Evolutionary conservation across 257 asterid genomes (phyloP).

Genomic region (Salvia splendens): DNA sequence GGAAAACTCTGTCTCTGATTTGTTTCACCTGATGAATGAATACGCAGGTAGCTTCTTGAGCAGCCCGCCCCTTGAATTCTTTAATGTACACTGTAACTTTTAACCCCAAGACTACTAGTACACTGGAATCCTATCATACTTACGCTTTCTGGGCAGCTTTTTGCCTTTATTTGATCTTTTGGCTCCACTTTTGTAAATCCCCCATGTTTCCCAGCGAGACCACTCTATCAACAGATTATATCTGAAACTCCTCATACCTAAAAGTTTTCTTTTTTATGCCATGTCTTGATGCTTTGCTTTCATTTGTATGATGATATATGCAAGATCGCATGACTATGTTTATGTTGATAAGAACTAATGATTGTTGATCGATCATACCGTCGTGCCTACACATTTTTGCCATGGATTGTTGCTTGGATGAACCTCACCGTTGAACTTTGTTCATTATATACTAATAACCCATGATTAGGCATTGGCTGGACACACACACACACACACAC

Average conservation of each 20-base stretch:
- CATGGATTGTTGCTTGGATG: no score
- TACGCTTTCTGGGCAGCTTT: background rate
- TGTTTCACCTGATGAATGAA: constrained; percentile 33
- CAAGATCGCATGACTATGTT: no score
- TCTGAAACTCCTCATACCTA: background rate
- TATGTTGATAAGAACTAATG: no score
- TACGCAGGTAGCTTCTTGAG: constrained; percentile 45
- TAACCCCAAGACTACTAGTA: constrained; percentile 39
- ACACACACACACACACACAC: no score
- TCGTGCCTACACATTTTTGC: no score
- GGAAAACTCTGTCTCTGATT: background rate
- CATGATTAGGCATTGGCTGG: no score
- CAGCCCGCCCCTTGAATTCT: constrained; percentile 46
- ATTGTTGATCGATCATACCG: no score
- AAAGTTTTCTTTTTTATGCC: background rate
- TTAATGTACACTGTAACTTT: constrained; percentile 53
- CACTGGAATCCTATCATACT: constrained; percentile 6
- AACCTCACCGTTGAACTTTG: no score
- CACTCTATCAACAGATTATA: background rate
- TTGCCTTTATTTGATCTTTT: background rate
- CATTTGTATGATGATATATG: background rate
- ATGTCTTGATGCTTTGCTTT: background rate
- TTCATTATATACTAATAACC: no score
- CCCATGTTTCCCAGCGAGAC: no score
- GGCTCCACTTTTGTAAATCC: constrained; percentile 30